Base-by-base conservation (phyloP, 768 basidiomycete genomes). In the Rhizopogon rudus region DNA sequence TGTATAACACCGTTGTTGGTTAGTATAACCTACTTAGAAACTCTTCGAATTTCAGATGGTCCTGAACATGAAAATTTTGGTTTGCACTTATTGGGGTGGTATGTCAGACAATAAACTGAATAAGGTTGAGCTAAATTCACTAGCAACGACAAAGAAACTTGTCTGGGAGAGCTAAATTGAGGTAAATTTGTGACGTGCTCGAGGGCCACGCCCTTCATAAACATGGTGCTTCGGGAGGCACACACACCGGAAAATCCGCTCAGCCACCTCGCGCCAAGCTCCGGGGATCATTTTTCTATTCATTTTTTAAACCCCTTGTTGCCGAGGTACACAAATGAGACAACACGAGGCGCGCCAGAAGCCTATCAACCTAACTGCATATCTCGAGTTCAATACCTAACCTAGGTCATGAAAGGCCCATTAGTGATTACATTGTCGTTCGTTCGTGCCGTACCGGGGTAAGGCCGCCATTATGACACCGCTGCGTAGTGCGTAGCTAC, bases 261-360 rank as follows among this genome's bases (percentile, higher is more conserved):
- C 53, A 49, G 17, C 51, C 44, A 35, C 48, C 46, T 39, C 17
- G 53, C 25, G 17, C 45, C 53, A 29, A 49, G n/a, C n/a, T 14
- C 3, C 16, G 17, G 33, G 17, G 39, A 25, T 54, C 16, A 54
- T 40, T 25, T 22, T 40, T 12, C 29, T 25, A 33, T 43, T 31
- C 44, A 46, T 13, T 49, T 5, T 35, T 43, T 43, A 4, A 42
- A 41, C 48, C 44, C 54, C 20, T 53, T 44, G 33, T 40, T n/a
- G 45, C 48, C 48, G 14, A 48, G 17, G 31, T 17, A 13, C 10
- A 31, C 28, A 17, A 17, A 33, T 20, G 17, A 22, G 35, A 7
- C 6, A 54, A 65, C 67, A 67, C 59, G 67, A 70, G 67, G 68
- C 51, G 52, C 54, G 61, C 64, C 58, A 67, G 68, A 68, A 66